Evolutionary conservation across 2,329 filamentous ascomycete species (phyloP), one percentile per base, ranked within the genome.

Genomic region (Aspergillus intermedius): DNA sequence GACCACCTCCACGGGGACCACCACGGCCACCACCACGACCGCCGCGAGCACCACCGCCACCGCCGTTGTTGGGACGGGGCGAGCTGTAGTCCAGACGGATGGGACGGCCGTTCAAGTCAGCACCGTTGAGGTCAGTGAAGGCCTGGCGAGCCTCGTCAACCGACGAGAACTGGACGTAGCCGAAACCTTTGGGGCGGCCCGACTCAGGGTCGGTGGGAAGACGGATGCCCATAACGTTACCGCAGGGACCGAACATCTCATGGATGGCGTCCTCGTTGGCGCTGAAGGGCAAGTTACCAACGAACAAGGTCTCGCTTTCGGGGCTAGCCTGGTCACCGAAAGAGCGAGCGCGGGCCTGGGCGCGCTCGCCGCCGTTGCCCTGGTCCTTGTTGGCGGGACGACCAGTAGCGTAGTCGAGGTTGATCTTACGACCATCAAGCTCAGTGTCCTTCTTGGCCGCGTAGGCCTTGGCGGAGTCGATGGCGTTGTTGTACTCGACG

Each of bases 251-350:
- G 76, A 95, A 95, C 68, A 86, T 83, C 60, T 85, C 81, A 54
- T 77, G 78, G 59, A 96, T 78, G 56, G 77, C 73, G 48, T 91
- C 86, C 75, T 94, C 87, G 62, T 86, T 83, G 62, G 84, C 83
- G 56, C 88, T 83, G 74, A 94, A 96, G 45, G 87, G 84, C 58
- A 96, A 76, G 78, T 96, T 96, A 62, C 90, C 91, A 57, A 95
- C 83, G 73, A 93, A 96, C 51, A 96, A 80, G 39, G 91, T 96
- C 58, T 91, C 86, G 67, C 83, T 87, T 67, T 88, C 85, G 54
- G 87, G 81, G 76, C 86, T 91, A 65, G 84, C 76, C 60, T 81
- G 78, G 70, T 96, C 91, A 56, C 91, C 91, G 67, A 84, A 91
- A 65, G 59, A 65, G 49, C 73, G 65, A 49, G 73, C 71, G 53